These are phyloP conservation scores for Dendrobium huoshanense DNA, from an alignment of 106 monocot species.

Conservation along the genomic window DNA sequence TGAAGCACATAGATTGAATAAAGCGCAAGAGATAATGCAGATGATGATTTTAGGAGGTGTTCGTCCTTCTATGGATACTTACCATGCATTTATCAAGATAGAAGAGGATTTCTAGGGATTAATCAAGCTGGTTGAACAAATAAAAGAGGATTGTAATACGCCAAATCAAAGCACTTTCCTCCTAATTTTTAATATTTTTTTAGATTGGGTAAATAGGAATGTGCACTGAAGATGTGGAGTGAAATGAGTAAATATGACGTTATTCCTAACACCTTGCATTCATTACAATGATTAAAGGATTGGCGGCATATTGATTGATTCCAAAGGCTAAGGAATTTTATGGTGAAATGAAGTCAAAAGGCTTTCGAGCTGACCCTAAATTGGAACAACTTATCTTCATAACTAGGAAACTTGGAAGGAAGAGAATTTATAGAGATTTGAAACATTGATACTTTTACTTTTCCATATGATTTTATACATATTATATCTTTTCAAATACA, in stretches of 20 bases:
- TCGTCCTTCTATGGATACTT: constrained; percentile 53
- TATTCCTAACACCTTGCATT: constrained; percentile 42
- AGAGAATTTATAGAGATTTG: too few species aligned
- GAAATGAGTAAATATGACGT: constrained; percentile 56
- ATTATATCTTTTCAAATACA: too few species aligned
- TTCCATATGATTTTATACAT: too few species aligned
- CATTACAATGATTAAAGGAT: constrained; percentile 44
- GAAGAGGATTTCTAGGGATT: constrained; percentile 46
- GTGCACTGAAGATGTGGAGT: constrained; percentile 65
- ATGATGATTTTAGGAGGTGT: not conserved
- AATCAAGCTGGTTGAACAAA: constrained; percentile 42
- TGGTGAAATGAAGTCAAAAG: too few species aligned
- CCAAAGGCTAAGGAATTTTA: too few species aligned
- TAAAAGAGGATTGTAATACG: constrained; percentile 44
- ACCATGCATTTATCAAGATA: constrained; percentile 59
- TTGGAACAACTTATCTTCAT: too few species aligned
- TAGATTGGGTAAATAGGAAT: constrained; percentile 37
- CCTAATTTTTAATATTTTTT: constrained; percentile 48
- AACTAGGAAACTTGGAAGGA: too few species aligned
- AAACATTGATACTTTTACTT: too few species aligned
- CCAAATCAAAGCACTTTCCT: constrained; percentile 54
- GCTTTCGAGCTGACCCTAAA: too few species aligned
- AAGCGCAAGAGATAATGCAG: too few species aligned
- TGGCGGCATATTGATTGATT: too few species aligned
- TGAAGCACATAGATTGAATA: constrained; percentile 58